Conservation (phyloP, 225 moss, liverwort and hornwort species). For the Pseudoscleropodium purum region DNA sequence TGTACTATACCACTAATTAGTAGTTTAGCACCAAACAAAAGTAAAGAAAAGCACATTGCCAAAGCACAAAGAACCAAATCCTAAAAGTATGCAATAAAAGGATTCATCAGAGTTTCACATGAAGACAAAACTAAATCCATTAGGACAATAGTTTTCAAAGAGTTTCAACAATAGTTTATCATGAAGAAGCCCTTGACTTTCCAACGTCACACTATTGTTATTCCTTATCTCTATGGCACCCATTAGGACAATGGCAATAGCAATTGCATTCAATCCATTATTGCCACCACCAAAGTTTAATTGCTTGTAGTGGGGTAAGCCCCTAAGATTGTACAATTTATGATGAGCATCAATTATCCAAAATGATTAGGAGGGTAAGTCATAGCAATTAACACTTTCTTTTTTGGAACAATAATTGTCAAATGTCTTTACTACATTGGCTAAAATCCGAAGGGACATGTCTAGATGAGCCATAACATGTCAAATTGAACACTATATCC, state of each 20-base stretch:
- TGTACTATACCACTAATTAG: background rate
- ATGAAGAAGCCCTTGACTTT: background rate
- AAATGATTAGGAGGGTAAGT: background rate
- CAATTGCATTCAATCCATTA: background rate
- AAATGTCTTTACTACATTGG: background rate
- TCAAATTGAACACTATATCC: too few species aligned
- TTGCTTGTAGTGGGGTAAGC: background rate
- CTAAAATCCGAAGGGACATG: too few species aligned
- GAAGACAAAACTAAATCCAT: background rate
- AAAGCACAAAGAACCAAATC: background rate
- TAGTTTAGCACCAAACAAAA: background rate
- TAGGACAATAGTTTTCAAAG: too few species aligned
- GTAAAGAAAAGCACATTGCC: background rate
- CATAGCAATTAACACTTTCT: too few species aligned
- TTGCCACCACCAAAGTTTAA: background rate
- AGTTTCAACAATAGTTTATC: background rate
- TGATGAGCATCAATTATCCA: background rate
- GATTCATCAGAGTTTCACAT: background rate
- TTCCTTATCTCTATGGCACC: accelerated
- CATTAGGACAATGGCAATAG: accelerated
- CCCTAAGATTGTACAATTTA: background rate
- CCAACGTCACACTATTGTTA: background rate
- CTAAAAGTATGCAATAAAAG: background rate
- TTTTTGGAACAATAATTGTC: too few species aligned
- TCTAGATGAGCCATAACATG: accelerated